These are phyloP conservation scores for Claviceps digitariae DNA, from an alignment of 2,329 filamentous ascomycete species.

Conservation along the genomic window DNA sequence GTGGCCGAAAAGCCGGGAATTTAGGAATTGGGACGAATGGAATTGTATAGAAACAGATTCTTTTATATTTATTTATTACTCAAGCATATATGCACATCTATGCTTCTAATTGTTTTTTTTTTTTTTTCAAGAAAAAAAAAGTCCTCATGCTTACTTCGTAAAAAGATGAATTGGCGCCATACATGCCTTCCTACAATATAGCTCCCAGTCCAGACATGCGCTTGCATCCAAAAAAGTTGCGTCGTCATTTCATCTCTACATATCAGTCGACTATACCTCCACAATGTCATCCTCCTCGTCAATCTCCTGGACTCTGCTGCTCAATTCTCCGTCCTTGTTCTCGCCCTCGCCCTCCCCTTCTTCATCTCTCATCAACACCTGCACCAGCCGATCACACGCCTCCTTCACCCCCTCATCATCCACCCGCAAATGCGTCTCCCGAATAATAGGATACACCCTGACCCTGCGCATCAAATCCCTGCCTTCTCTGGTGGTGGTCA, in stretches of 20 bases:
- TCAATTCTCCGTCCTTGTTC: conserved; percentile 22
- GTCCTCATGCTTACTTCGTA: neutral
- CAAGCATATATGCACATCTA: no score
- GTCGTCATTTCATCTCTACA: neutral
- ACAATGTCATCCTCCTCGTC: conserved; percentile 42
- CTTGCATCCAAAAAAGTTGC: neutral
- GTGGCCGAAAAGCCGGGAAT: neutral
- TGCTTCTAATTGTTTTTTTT: no score
- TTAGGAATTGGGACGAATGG: neutral
- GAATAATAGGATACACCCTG: conserved; percentile 78
- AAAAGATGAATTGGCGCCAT: neutral
- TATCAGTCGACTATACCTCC: conserved; percentile 30
- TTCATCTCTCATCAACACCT: conserved; percentile 76
- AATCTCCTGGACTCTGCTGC: conserved; percentile 27
- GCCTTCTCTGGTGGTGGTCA: conserved; percentile 66
- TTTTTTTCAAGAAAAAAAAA: no score
- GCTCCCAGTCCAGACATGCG: neutral
- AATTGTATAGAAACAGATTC: neutral
- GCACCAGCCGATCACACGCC: conserved; percentile 77
- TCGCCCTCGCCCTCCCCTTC: conserved; percentile 29
- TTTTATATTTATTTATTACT: neutral
- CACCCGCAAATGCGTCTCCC: conserved; percentile 70
- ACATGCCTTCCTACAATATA: neutral
- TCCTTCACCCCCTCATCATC: conserved; percentile 71
- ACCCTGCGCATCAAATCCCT: conserved; percentile 61